These are phyloP conservation scores for Bipolaris cookei DNA, from an alignment of 2,329 filamentous ascomycete genomes.

Conservation along the genomic window DNA sequence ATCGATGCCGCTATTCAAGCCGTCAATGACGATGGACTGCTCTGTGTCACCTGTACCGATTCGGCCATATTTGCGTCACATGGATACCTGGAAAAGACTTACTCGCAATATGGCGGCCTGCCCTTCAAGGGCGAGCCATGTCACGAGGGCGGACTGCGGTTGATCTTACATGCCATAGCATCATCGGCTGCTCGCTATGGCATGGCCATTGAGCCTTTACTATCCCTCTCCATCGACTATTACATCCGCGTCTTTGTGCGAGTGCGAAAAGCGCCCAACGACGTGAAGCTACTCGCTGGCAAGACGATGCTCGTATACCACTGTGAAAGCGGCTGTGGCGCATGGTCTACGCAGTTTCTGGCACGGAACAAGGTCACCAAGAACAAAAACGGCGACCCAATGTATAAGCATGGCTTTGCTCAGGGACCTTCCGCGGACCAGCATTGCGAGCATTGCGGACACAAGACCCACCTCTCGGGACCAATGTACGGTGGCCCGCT, in stretches of 20 bases:
- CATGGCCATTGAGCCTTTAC: slow-evolving; percentile 83
- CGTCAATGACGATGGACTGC: slow-evolving; percentile 83
- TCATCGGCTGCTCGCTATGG: slow-evolving; percentile 84
- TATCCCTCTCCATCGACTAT: slow-evolving; percentile 95
- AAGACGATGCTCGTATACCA: slow-evolving; percentile 94
- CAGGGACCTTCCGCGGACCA: slow-evolving; percentile 71
- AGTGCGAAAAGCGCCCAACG: slow-evolving; percentile 76
- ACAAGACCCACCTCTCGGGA: slow-evolving; percentile 84
- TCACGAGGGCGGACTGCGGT: slow-evolving; percentile 86
- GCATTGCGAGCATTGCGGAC: slow-evolving; percentile 81
- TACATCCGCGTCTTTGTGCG: slow-evolving; percentile 90
- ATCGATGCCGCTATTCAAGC: slow-evolving; percentile 89
- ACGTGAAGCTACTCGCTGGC: slow-evolving; percentile 87
- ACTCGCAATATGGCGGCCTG: slow-evolving; percentile 88
- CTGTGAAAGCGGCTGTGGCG: slow-evolving; percentile 89
- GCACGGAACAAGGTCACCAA: slow-evolving; percentile 69
- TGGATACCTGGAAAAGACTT: slow-evolving; percentile 93
- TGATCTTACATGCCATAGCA: slow-evolving; percentile 84
- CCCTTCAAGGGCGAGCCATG: slow-evolving; percentile 84
- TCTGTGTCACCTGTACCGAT: slow-evolving; percentile 97
- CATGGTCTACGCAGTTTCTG: slow-evolving; percentile 83
- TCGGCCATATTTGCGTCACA: slow-evolving; percentile 93
- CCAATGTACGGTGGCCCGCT: slow-evolving; percentile 95
- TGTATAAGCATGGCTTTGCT: slow-evolving; percentile 79
- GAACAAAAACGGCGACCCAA: slow-evolving; percentile 71